These are phyloP conservation scores for Tolypocladium album DNA, from an alignment of 2,329 filamentous ascomycete genomes.

Conservation along the genomic window DNA sequence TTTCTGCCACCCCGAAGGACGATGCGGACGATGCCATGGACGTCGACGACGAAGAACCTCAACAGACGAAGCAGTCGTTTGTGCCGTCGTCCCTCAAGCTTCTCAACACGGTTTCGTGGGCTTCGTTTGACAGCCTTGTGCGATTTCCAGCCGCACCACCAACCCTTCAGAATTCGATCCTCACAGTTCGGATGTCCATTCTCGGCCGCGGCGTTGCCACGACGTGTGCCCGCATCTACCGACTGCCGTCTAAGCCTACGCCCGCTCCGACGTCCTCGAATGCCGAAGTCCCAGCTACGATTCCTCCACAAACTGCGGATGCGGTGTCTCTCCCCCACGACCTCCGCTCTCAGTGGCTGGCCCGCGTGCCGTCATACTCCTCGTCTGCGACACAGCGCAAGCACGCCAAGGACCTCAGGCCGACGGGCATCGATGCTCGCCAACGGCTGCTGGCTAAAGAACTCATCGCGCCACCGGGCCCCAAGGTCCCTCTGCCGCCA, in stretches of 20 bases:
- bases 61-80: background rate
- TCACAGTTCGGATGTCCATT: conserved; percentile 58
- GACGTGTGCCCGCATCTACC: conserved; percentile 73
- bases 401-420: conserved; percentile 5
- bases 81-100: conserved; percentile 5
- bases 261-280: conserved; percentile 16
- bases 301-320: conserved; percentile 15
- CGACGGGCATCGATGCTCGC: conserved; percentile 22
- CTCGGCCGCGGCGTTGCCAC: conserved; percentile 59
- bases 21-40: conserved; percentile 20
- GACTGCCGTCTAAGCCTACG: conserved; percentile 42
- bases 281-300: conserved; percentile 36
- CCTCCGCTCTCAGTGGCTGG: conserved; percentile 63
- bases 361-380: conserved; percentile 28
- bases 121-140: conserved; percentile 19
- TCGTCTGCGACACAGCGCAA: background rate
- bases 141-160: conserved; percentile 9
- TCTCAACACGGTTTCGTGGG: conserved; percentile 13
- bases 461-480: conserved; percentile 27
- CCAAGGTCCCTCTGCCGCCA: conserved; percentile 21
- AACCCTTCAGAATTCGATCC: conserved; percentile 27
- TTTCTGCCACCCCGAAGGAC: conserved; percentile 3
- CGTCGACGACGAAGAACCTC: conserved; percentile 12
- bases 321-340: conserved; percentile 25
- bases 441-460: conserved; percentile 36